Percentiles rank a stretch among this genome's conserved stretches.
These are phyloP conservation scores for Ogataea naganishii DNA, from an alignment of 805 yeast species.

Conservation along the genomic window DNA sequence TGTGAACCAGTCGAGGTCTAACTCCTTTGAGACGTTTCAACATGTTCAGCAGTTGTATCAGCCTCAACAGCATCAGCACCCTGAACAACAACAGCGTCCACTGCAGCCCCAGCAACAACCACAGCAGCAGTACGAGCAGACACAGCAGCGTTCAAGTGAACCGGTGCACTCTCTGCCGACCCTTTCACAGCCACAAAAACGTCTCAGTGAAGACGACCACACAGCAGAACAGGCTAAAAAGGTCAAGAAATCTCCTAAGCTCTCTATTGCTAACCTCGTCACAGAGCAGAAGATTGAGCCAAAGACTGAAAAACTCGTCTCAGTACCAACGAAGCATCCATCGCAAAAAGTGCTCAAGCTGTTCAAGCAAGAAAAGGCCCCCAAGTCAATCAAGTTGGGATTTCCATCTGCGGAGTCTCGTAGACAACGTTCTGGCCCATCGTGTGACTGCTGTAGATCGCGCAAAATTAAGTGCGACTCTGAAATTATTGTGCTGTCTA, in stretches of 20 bases:
- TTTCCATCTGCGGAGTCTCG: slow-evolving; percentile 22
- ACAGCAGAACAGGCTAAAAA: slow-evolving; percentile 5
- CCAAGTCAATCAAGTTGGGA: slow-evolving; percentile 22
- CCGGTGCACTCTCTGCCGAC: background rate
- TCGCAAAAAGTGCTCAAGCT: too few species aligned
- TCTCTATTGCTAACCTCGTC: slow-evolving; percentile 13
- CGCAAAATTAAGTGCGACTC: slow-evolving; percentile 73
- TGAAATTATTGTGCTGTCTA: slow-evolving; percentile 30
- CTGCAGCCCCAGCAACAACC: too few species aligned
- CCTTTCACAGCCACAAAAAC: slow-evolving; percentile 1
- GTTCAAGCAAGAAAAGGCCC: too few species aligned
- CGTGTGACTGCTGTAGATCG: slow-evolving; percentile 62
- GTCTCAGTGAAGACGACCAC: slow-evolving; percentile 5
- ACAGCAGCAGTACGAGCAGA: background rate
- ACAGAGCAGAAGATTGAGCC: too few species aligned
- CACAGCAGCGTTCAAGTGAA: too few species aligned
- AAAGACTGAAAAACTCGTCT: too few species aligned
- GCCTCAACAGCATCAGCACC: too few species aligned
- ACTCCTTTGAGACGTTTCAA: too few species aligned
- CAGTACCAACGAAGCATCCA: too few species aligned
- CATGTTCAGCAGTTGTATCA: too few species aligned
- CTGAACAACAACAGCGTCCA: too few species aligned
- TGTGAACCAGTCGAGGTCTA: too few species aligned
- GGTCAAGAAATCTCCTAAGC: slow-evolving; percentile 12
- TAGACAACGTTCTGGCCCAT: slow-evolving; percentile 66